A percentile compares a stretch with the other conserved stretches of the same genome.
These are phyloP conservation scores for Clonostachys chloroleuca DNA, from an alignment of 2,329 filamentous ascomycete species.

Conservation along the genomic window DNA sequence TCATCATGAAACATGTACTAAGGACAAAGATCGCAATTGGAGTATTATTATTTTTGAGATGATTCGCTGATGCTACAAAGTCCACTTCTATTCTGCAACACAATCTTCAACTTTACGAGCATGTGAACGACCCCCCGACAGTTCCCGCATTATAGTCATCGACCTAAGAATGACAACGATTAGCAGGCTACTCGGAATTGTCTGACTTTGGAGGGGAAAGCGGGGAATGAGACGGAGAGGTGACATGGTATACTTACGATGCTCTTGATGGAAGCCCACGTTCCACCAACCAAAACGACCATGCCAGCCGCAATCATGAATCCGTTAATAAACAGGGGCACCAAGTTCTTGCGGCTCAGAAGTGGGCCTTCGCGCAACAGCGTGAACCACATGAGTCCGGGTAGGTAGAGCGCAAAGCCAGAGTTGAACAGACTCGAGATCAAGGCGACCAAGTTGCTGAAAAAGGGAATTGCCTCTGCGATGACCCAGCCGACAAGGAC, in stretches of 20 bases:
- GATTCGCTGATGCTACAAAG: too few relatives aligned
- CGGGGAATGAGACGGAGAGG: neutral
- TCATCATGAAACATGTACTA: too few relatives aligned
- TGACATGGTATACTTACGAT: constrained; percentile 16
- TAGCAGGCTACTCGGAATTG: too few relatives aligned
- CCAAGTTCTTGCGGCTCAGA: constrained; percentile 19
- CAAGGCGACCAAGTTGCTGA: constrained; percentile 60
- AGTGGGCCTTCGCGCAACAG: constrained; percentile 23
- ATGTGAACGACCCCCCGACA: too few relatives aligned
- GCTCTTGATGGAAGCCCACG: constrained; percentile 21
- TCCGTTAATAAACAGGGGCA: constrained; percentile 15
- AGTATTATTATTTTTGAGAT: too few relatives aligned
- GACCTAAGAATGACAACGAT: too few relatives aligned
- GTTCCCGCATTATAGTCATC: too few relatives aligned
- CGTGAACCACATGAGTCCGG: constrained; percentile 37
- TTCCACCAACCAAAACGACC: constrained; percentile 22
- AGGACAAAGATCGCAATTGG: too few relatives aligned
- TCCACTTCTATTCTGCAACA: too few relatives aligned
- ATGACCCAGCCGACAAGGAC: constrained; percentile 68
- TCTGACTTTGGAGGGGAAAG: neutral
- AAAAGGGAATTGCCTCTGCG: constrained; percentile 69
- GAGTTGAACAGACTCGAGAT: constrained; percentile 46
- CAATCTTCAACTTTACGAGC: too few relatives aligned
- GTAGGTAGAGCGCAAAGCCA: constrained; percentile 33
- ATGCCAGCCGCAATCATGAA: constrained; percentile 20